Evolutionary conservation across 2,329 filamentous ascomycete genomes (phyloP).

Genomic region (Diaporthe longicolla): DNA sequence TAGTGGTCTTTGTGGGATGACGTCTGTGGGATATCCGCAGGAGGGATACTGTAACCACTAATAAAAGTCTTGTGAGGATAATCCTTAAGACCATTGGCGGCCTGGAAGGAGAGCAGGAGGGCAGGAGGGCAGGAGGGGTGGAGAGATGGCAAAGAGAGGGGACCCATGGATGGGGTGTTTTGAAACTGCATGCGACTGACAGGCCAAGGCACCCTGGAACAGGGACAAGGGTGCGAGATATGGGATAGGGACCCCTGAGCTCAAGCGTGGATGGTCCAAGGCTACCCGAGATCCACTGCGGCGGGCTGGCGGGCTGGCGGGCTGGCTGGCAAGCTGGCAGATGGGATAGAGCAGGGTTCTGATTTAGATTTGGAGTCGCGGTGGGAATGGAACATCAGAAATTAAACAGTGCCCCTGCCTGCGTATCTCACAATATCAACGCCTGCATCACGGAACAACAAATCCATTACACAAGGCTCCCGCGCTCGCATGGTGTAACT

Average conservation of each 20-base stretch:
- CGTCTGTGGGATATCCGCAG: background rate
- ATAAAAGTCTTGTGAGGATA: background rate
- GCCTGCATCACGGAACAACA: background rate
- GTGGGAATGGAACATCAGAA: constrained; percentile 31
- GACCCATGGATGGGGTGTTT: constrained; percentile 23
- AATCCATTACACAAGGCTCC: background rate
- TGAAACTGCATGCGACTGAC: constrained; percentile 33
- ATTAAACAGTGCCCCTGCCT: constrained; percentile 35
- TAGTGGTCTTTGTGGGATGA: background rate
- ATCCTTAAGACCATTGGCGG: no score
- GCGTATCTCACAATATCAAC: constrained; percentile 19
- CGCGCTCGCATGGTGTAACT: constrained; percentile 20
- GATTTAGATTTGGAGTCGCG: constrained; percentile 31
- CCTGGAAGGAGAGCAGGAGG: background rate
- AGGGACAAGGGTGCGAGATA: background rate
- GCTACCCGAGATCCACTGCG: constrained; percentile 23
- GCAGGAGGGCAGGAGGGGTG: background rate
- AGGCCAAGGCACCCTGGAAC: constrained; percentile 15
- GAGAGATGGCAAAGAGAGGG: constrained; percentile 16
- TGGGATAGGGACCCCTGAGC: background rate
- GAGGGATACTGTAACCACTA: background rate
- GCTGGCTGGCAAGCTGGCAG: background rate
- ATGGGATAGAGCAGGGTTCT: constrained; percentile 21
- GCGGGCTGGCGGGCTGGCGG: background rate
- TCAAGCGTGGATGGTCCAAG: constrained; percentile 8